These are phyloP conservation scores for Boletus vermiculosoides DNA, from an alignment of 768 basidiomycete genomes.

Conservation along the genomic window DNA sequence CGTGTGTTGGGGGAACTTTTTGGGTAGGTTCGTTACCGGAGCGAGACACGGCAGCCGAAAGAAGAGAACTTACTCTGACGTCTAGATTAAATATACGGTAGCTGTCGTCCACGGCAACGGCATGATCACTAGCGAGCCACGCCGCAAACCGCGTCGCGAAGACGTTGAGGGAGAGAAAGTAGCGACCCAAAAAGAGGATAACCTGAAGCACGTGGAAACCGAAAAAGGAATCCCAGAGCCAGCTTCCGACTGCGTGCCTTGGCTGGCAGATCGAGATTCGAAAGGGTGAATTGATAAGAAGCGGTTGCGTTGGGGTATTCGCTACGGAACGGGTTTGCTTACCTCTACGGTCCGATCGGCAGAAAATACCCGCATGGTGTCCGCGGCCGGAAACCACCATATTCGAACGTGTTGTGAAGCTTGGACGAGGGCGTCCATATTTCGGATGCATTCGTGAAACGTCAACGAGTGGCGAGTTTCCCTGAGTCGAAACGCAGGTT, in stretches of 20 bases:
- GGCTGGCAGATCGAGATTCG: constrained; percentile 38
- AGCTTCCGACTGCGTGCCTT: constrained; percentile 48
- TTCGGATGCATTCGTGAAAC: constrained; percentile 61
- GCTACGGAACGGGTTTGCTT: constrained; percentile 28
- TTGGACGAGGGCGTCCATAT: constrained; percentile 53
- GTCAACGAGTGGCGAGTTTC: constrained; percentile 62
- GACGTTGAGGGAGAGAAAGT: constrained; percentile 58
- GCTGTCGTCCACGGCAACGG: constrained; percentile 72
- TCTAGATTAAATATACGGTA: constrained; percentile 90
- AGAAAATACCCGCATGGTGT: constrained; percentile 66
- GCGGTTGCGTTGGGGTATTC: background rate
- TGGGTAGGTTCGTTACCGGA: constrained; percentile 5
- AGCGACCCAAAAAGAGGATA: constrained; percentile 75
- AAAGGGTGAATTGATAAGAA: constrained; percentile 2
- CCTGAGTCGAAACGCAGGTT: constrained; percentile 76
- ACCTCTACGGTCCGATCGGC: constrained; percentile 80
- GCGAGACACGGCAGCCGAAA: background rate
- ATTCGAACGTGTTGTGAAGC: constrained; percentile 88
- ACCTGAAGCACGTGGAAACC: constrained; percentile 83
- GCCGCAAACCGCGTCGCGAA: constrained; percentile 61
- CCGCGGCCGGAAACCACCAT: constrained; percentile 92
- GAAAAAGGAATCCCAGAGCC: constrained; percentile 70
- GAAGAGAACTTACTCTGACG: constrained; percentile 68
- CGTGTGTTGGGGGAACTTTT: constrained; percentile 81
- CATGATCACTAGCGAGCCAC: constrained; percentile 60